Conservation (phyloP, 2,329 filamentous ascomycete genomes). For the Canariomyces notabilis region DNA sequence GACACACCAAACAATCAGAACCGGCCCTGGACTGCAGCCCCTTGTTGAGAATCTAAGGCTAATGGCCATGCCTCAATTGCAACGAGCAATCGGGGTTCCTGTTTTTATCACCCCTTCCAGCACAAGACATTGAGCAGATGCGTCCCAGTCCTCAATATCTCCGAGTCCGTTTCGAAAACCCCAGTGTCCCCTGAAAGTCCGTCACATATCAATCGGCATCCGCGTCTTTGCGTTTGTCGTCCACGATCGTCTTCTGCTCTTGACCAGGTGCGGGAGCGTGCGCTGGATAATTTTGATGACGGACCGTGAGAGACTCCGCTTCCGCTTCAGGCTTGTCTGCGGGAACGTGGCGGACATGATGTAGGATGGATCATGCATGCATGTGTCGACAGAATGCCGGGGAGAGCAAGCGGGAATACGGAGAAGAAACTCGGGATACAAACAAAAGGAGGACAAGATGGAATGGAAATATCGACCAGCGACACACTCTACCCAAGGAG, state of each 20-base stretch:
- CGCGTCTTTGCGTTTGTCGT: conserved; percentile 18
- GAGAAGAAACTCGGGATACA: neutral
- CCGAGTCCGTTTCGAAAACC: neutral
- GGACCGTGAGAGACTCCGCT: conserved; percentile 16
- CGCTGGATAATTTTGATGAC: conserved; percentile 19
- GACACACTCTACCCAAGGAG: neutral
- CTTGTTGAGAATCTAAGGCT: no score
- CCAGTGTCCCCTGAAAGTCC: neutral
- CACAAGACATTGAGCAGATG: neutral
- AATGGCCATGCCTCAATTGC: no score
- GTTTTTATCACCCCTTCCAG: no score
- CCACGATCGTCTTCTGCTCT: conserved; percentile 14
- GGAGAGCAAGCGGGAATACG: no score
- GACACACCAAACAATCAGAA: no score
- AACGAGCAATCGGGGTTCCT: no score
- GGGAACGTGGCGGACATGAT: neutral
- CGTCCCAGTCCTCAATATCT: neutral
- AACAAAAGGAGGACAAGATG: neutral
- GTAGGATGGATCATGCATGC: no score
- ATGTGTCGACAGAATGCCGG: no score
- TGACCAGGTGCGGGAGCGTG: conserved; percentile 16
- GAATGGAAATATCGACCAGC: neutral
- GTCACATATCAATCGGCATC: conserved; percentile 17
- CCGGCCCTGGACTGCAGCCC: no score
- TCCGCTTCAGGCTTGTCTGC: neutral